phyloP scores from a whole-genome alignment of 495 filamentous ascomycete species.

The Aspergillus funiculosus region DNA sequence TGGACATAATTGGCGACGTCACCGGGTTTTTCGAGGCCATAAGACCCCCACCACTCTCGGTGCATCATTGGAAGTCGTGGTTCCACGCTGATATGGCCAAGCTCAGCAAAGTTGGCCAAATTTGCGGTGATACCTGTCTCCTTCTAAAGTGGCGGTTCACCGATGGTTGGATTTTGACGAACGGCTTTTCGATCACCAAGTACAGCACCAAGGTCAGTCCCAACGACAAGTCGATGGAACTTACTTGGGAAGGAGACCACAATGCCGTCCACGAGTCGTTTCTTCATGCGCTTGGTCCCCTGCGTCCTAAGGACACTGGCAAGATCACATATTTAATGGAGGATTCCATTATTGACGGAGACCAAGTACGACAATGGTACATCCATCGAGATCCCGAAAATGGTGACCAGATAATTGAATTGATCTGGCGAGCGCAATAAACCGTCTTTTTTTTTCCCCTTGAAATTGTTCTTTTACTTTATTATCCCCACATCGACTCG shows the following conservation, averaged over 20 bases:
- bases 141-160: slow-evolving; percentile 52
- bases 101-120: slow-evolving; percentile 42
- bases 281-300: slow-evolving; percentile 39
- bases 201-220: slow-evolving; percentile 38
- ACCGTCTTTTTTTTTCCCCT: neutral
- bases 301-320: slow-evolving; percentile 35
- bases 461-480: neutral
- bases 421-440: slow-evolving; percentile 37
- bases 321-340: slow-evolving; percentile 34
- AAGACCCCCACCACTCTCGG: slow-evolving; percentile 42
- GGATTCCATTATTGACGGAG: slow-evolving; percentile 29
- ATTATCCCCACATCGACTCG: too few relatives aligned
- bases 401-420: slow-evolving; percentile 37
- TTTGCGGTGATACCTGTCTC: slow-evolving; percentile 52
- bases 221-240: slow-evolving; percentile 37
- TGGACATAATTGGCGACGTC: slow-evolving; percentile 46
- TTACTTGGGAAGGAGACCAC: slow-evolving; percentile 43
- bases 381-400: slow-evolving; percentile 29
- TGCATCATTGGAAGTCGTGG: slow-evolving; percentile 57
- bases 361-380: slow-evolving; percentile 39
- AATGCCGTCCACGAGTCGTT: slow-evolving; percentile 35
- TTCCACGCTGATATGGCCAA: slow-evolving; percentile 49
- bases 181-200: slow-evolving; percentile 50
- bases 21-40: slow-evolving; percentile 54
- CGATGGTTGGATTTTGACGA: slow-evolving; percentile 52